Conservation (phyloP, 257 asterid genomes). For the Fraxinus anomala region DNA sequence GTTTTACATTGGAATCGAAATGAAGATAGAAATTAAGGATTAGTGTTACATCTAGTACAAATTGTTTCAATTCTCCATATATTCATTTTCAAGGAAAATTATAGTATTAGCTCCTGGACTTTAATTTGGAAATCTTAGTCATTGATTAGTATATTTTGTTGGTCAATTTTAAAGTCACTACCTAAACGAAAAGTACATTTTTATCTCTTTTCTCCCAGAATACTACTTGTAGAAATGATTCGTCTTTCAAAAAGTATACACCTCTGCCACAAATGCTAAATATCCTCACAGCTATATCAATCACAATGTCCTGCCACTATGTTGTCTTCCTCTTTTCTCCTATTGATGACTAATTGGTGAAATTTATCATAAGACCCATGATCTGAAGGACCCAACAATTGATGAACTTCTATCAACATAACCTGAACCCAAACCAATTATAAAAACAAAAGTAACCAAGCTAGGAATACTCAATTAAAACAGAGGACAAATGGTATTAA, state of each 20-base stretch:
- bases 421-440: slow-evolving; percentile 41
- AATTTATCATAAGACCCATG: slow-evolving; percentile 26
- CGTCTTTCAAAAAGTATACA: neutral
- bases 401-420: slow-evolving; percentile 81
- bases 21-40: too few relatives aligned
- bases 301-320: neutral
- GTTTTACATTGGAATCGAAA: too few relatives aligned
- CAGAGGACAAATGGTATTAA: neutral
- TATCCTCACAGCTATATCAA: neutral
- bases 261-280: neutral
- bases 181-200: too few relatives aligned
- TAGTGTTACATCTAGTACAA: too few relatives aligned
- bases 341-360: neutral
- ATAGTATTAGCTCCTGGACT: too few relatives aligned
- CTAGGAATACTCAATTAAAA: neutral
- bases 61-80: too few relatives aligned
- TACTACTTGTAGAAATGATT: neutral
- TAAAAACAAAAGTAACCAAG: neutral
- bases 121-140: too few relatives aligned
- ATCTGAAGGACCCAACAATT: slow-evolving; percentile 77
- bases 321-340: neutral
- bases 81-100: too few relatives aligned
- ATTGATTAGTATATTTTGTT: too few relatives aligned
- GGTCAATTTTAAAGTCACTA: too few relatives aligned
- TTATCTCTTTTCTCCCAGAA: neutral